A percentile compares a stretch with the other conserved stretches of the same genome.
phyloP scores from a whole-genome alignment of 192 early-diverging fungal species.

The Umbelopsis sp. region DNA sequence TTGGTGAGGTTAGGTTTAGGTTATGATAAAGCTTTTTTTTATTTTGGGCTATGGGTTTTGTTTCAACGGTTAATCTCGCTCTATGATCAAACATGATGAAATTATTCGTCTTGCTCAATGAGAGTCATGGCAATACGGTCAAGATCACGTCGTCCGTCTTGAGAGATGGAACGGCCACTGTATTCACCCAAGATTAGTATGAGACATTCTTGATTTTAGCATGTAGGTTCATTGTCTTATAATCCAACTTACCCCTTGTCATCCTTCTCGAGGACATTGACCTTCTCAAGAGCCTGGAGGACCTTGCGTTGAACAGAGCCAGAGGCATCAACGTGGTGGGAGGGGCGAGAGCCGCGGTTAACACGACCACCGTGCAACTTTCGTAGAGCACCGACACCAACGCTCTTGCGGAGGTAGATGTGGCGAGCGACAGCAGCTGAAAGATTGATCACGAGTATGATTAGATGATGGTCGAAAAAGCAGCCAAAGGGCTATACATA shows the following conservation, averaged over 20 bases:
- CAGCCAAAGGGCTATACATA: too few relatives aligned
- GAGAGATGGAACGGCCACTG: constrained; percentile 94
- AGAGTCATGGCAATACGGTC: constrained; percentile 86
- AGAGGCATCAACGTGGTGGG: constrained; percentile 84
- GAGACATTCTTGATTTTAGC: neutral
- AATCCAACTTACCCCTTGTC: constrained; percentile 63
- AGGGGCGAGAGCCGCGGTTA: constrained; percentile 93
- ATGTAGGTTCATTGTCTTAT: neutral
- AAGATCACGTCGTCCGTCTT: constrained; percentile 97
- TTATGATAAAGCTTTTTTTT: neutral
- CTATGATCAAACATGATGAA: neutral
- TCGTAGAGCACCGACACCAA: constrained; percentile 93
- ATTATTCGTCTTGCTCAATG: constrained; percentile 24
- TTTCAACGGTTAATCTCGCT: constrained; percentile 1
- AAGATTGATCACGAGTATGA: neutral
- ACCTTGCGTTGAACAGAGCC: constrained; percentile 95
- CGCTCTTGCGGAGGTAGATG: constrained; percentile 94
- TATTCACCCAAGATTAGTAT: neutral
- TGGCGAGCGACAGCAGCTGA: constrained; percentile 92
- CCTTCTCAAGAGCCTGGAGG: constrained; percentile 98
- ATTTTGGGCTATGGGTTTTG: neutral
- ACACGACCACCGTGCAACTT: constrained; percentile 92
- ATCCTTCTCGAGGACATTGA: constrained; percentile 95
- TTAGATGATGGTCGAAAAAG: neutral
- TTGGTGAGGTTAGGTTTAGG: neutral